These are phyloP conservation scores for Hordeum vulgare DNA, from an alignment of 176 grass and related monocot species.

Conservation along the genomic window DNA sequence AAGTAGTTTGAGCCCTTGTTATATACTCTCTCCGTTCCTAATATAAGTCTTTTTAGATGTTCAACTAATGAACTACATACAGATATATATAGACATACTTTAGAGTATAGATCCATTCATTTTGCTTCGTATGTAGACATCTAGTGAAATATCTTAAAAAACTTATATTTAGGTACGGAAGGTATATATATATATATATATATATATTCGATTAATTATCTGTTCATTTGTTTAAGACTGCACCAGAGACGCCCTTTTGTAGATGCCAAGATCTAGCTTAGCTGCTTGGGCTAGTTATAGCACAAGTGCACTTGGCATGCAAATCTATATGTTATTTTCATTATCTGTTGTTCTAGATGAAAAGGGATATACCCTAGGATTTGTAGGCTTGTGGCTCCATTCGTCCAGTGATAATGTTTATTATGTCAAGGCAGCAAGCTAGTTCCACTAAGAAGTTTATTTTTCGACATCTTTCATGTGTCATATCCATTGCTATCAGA, in stretches of 20 bases:
- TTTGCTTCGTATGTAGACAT: no score
- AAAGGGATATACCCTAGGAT: neutral
- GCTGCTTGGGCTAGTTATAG: neutral
- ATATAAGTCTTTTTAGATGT: no score
- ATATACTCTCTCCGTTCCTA: no score
- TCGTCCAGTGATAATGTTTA: neutral
- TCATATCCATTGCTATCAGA: neutral
- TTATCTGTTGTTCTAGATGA: neutral
- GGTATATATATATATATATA: no score
- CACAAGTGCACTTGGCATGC: neutral
- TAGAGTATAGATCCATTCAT: no score
- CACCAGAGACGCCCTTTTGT: neutral
- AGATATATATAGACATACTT: no score
- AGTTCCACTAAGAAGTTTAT: neutral
- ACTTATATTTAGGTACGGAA: no score
- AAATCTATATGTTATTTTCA: neutral
- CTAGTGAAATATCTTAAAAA: no score
- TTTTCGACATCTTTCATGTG: neutral
- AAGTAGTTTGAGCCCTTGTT: neutral
- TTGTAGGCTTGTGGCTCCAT: neutral
- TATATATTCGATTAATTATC: neutral
- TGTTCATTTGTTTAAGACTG: slow-evolving; percentile 1
- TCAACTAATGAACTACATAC: no score
- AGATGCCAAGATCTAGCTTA: neutral
- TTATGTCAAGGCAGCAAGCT: neutral